Evolutionary conservation across 2,329 filamentous ascomycete species (phyloP).

Genomic region (Curvularia hawaiiensis): DNA sequence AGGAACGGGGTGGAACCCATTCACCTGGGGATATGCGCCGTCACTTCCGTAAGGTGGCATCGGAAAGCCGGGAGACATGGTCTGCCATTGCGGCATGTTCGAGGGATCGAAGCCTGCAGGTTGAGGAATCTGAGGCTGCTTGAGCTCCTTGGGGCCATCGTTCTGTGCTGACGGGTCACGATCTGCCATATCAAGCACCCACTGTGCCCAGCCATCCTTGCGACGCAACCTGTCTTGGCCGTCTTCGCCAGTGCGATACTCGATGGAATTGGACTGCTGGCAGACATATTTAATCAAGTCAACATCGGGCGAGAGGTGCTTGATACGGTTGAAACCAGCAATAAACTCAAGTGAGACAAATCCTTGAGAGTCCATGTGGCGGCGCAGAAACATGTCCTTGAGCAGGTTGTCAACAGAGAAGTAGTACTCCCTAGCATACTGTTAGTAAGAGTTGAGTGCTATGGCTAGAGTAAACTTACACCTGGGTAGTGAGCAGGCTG

Average conservation of each 20-base stretch:
- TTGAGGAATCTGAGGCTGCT: constrained; percentile 48
- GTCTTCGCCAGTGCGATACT: constrained; percentile 77
- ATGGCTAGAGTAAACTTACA: constrained; percentile 49
- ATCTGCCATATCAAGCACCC: constrained; percentile 73
- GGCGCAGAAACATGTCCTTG: constrained; percentile 88
- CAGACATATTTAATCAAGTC: constrained; percentile 77
- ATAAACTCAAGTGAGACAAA: constrained; percentile 84
- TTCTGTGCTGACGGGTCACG: constrained; percentile 76
- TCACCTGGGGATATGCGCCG: constrained; percentile 33
- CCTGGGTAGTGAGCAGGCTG: constrained; percentile 64
- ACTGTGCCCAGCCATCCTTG: constrained; percentile 77
- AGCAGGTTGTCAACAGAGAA: constrained; percentile 95
- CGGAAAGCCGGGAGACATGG: constrained; percentile 30
- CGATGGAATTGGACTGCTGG: constrained; percentile 72
- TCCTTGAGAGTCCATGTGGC: constrained; percentile 93
- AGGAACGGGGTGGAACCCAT: constrained; percentile 32
- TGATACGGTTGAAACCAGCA: constrained; percentile 84
- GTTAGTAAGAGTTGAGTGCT: constrained; percentile 32
- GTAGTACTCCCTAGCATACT: constrained; percentile 79
- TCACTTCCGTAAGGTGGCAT: constrained; percentile 29
- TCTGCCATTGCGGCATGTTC: constrained; percentile 36
- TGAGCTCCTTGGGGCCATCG: constrained; percentile 64
- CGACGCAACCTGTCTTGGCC: constrained; percentile 78
- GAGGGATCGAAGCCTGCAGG: constrained; percentile 43
- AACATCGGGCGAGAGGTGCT: constrained; percentile 71